A percentile compares a stretch with the other conserved stretches of the same genome.
phyloP scores from a whole-genome alignment of 176 grass and related monocot genomes.

The Aechmea fasciata region DNA sequence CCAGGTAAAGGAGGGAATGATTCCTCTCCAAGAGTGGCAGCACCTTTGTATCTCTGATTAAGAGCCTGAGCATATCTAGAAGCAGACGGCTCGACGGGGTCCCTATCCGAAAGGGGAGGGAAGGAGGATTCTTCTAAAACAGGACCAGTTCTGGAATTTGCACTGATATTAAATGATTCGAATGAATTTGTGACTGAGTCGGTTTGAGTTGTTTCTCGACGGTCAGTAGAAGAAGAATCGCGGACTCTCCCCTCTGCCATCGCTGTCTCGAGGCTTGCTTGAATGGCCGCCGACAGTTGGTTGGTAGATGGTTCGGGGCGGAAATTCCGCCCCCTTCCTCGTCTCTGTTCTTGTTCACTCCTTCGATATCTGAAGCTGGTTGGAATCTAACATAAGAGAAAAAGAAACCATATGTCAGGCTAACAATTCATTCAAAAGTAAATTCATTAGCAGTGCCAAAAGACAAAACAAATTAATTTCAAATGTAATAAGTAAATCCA shows the following conservation, averaged over 20 bases:
- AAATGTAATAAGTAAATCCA: too few species aligned
- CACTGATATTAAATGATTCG: conserved; percentile 29
- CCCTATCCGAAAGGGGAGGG: conserved; percentile 68
- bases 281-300: conserved; percentile 26
- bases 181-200: conserved; percentile 30
- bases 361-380: conserved; percentile 91
- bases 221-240: conserved; percentile 10
- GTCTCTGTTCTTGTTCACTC: conserved; percentile 67
- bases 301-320: conserved; percentile 27
- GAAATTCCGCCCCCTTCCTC: conserved; percentile 51
- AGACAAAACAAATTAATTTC: too few species aligned
- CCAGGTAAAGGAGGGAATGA: conserved; percentile 90
- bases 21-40: conserved; percentile 51
- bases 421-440: not conserved
- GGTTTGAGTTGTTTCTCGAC: conserved; percentile 15
- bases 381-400: conserved; percentile 53
- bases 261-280: conserved; percentile 34
- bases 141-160: conserved; percentile 26
- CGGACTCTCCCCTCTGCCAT: conserved; percentile 1
- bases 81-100: conserved; percentile 36
- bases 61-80: conserved; percentile 64
- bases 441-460: not conserved
- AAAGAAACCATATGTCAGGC: not conserved
- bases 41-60: conserved; percentile 48
- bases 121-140: conserved; percentile 64